A percentile compares a stretch with the other conserved stretches of the same genome.
phyloP scores from a whole-genome alignment of 331 rosid species.

The Pyrus hybrid region DNA sequence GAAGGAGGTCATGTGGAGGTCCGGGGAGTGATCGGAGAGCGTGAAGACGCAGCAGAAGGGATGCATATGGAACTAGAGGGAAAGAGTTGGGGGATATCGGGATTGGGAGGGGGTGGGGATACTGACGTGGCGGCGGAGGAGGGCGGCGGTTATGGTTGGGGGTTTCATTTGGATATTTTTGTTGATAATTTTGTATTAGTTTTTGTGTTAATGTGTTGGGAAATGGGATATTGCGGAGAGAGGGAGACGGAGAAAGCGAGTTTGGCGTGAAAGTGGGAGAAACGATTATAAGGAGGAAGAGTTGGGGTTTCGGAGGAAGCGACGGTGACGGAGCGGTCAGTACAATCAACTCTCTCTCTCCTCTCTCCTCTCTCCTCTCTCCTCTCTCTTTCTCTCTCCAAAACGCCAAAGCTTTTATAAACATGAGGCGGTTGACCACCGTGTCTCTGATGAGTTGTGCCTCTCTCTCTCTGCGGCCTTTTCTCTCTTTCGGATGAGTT shows the following conservation, averaged over 20 bases:
- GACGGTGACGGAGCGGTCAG: slow-evolving; percentile 11
- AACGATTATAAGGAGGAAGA: slow-evolving; percentile 24
- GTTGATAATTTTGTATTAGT: neutral
- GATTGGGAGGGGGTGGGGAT: neutral
- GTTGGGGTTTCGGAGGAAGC: slow-evolving; percentile 7
- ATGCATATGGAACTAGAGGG: slow-evolving; percentile 49
- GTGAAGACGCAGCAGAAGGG: slow-evolving; percentile 76
- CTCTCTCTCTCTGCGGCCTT: neutral
- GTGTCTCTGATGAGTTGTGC: slow-evolving; percentile 13
- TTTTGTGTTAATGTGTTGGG: neutral
- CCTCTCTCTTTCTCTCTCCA: neutral
- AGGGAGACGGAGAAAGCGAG: slow-evolving; percentile 5
- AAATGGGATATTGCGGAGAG: neutral
- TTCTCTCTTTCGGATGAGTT: neutral
- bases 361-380: neutral
- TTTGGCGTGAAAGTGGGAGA: slow-evolving; percentile 16
- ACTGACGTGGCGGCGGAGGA: slow-evolving; percentile 11
- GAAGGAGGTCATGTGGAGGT: slow-evolving; percentile 38
- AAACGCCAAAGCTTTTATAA: neutral
- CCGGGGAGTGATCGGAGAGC: slow-evolving; percentile 56
- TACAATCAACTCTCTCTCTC: neutral
- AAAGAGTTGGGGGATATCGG: neutral
- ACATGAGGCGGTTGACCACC: slow-evolving; percentile 43
- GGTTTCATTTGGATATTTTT: slow-evolving; percentile 8
- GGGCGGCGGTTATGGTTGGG: slow-evolving; percentile 5